Evolutionary conservation across 2,329 filamentous ascomycete genomes (phyloP), one percentile per base, ranked within the genome.

Genomic region (Rugonectria rugulosa): DNA sequence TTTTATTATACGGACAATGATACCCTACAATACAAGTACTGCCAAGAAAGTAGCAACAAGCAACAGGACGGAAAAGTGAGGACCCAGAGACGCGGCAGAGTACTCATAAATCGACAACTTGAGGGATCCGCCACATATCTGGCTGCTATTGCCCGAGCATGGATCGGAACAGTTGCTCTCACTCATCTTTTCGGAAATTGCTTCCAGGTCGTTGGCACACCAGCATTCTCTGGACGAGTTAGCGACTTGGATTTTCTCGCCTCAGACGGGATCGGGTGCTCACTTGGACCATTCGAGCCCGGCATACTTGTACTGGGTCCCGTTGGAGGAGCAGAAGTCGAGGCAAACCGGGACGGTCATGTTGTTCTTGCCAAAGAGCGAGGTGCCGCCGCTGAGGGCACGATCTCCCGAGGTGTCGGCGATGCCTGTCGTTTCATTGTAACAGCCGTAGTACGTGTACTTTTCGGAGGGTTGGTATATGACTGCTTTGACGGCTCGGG

Each of bases 391-490:
- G 17, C 70, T 61, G 5, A 87, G 73, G 14, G 83, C 81, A 76
- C 81, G 63, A 75, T 77, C 43, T 56, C 67, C 41, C 23, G 73
- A 73, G 5, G 80, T 75, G 56, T 71, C 69, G 12, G 70, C 57
- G 12, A 81, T 65, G 32, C 73, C 72, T n/a, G 75, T 78, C 2
- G 83, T 85, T 66, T 87, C 84, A 62, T 84, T 83, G 72, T 73
- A 86, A 73, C 84, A 87, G 52, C 84, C 84, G n/a, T 71, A 67
- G 70, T 86, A 86, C 14, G 50, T 59, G 71, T 84, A 86, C 38
- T 64, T 68, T 24, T 63, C 59, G 6, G 72, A 70, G 32, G 64
- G 65, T 43, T 68, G 68, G 68, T 75, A 79, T 61, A 78, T 68
- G 5, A 56, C 64, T 24, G 69, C 61, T 3, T 36, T 61, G 17